Evolutionary conservation across 2,329 filamentous ascomycete species (phyloP), one percentile per base, ranked within the genome.

Genomic region (Phyllosticta capitalensis): DNA sequence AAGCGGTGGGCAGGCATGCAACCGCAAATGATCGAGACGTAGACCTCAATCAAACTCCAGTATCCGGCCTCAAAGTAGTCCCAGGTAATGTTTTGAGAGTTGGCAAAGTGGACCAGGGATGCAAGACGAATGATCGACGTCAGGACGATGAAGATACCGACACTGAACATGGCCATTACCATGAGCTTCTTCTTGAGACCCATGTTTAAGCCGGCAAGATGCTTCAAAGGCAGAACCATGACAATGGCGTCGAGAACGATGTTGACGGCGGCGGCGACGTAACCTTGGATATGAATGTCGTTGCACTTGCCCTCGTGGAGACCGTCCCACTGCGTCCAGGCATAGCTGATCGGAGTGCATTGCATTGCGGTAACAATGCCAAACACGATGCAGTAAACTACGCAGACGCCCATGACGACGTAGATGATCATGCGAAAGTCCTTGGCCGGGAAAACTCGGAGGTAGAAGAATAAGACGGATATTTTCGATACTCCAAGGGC

Each of bases 81-180:
- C 70, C 71, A 75, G 33, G 68, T 71, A 45, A 74, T 64, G 63
- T 79, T 78, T 1, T 63, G 52, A 2, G 76, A 76, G 38, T 66
- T 69, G 9, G 72, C 73, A 61, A 79, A 78, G 51, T 66, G 62
- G 53, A 78, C 70, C 19, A 79, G 70, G 6, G 73, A 74, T 10
- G 70, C 68, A 2, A 79, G 67, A n/a, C 76, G 75, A 26, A 79
- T 65, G 54, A 75, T 71, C 59, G 72, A 75, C 48, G 74, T 66
- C n/a, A 76, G 61, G 6, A 72, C 74, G 54, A 74, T 71, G 57
- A 76, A 71, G 51, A 72, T 69, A 21, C 71, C 71, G n/a, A 74
- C 65, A 9, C 63, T 64, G 52, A 74, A 73, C 68, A 74, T 73
- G 53, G 69, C 54, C 64, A 73, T 67, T 54, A 73, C 64, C 64